phyloP scores from a whole-genome alignment of 495 filamentous ascomycete species.

The Rostrohypoxylon terebratum region DNA sequence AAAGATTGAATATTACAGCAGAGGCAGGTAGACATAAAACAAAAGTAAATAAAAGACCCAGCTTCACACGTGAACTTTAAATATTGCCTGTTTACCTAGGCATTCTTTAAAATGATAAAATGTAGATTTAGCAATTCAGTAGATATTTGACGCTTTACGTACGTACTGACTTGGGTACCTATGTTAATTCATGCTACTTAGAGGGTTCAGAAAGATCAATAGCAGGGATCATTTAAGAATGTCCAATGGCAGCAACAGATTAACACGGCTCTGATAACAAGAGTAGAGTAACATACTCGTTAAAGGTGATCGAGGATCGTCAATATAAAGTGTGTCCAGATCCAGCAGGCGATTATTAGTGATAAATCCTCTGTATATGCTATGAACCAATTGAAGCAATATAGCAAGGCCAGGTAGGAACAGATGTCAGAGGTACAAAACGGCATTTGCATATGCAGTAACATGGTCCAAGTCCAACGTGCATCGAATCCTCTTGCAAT shows the following conservation, averaged over 20 bases:
- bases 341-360: neutral
- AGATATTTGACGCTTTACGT: neutral
- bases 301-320: neutral
- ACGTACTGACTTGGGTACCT: too few relatives aligned
- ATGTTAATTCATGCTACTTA: neutral
- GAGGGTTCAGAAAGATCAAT: neutral
- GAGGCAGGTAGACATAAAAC: neutral
- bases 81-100: neutral
- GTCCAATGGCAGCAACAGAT: neutral
- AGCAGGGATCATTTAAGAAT: neutral
- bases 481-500: slow-evolving; percentile 5
- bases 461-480: neutral
- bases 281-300: neutral
- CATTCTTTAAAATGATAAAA: too few relatives aligned
- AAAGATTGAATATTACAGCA: neutral
- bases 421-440: neutral
- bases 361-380: neutral
- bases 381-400: neutral
- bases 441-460: neutral
- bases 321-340: neutral
- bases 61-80: neutral
- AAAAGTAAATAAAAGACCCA: neutral
- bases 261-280: slow-evolving; percentile 1
- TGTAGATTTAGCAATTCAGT: too few relatives aligned
- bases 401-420: neutral